Evolutionary conservation across 768 basidiomycete species (phyloP).

Genomic region (Tulasnella sp.): DNA sequence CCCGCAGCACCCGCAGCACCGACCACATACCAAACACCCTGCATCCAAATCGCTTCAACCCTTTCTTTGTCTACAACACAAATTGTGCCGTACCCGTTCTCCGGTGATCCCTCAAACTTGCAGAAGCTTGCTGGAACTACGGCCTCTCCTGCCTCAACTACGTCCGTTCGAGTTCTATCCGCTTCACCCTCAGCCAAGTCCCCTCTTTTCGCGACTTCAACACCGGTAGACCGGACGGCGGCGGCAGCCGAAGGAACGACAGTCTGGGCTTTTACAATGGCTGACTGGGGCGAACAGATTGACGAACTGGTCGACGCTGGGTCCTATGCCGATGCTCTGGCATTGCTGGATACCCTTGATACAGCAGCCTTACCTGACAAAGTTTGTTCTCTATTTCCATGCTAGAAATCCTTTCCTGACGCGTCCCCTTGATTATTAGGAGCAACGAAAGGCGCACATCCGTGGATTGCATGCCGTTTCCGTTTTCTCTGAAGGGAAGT

Average conservation of each 20-base stretch:
- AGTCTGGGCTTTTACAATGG: constrained; percentile 76
- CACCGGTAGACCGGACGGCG: constrained; percentile 70
- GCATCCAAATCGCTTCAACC: constrained; percentile 72
- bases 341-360: constrained; percentile 73
- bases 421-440: constrained; percentile 46
- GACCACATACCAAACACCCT: constrained; percentile 57
- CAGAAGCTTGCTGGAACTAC: background rate
- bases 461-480: constrained; percentile 78
- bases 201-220: constrained; percentile 64
- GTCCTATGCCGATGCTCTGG: constrained; percentile 74
- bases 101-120: constrained; percentile 36
- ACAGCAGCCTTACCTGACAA: constrained; percentile 63
- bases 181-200: constrained; percentile 58
- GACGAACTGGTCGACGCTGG: constrained; percentile 77
- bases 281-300: constrained; percentile 76
- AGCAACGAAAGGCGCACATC: constrained; percentile 59
- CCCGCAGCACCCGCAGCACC: constrained; percentile 42
- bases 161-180: constrained; percentile 64
- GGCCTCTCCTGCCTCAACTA: constrained; percentile 37
- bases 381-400: constrained; percentile 45
- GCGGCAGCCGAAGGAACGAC: constrained; percentile 71
- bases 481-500: constrained; percentile 69
- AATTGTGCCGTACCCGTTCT: constrained; percentile 65
- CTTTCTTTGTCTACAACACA: constrained; percentile 66
- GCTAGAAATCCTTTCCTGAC: background rate